Conservation (phyloP, 2,329 filamentous ascomycete species). For the Nemania abortiva region DNA sequence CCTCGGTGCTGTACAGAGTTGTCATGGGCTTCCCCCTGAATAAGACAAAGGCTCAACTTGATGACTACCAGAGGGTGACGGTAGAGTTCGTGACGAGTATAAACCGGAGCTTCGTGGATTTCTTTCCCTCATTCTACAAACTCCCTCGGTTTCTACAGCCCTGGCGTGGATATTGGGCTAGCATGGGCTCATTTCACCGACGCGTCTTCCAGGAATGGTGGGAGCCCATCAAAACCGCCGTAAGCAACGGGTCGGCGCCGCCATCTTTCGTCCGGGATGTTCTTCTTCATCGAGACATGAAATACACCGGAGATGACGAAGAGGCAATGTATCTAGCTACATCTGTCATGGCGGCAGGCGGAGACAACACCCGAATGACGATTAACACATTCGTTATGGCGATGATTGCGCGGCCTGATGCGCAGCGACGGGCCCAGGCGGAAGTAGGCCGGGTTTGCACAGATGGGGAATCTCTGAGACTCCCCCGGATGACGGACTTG, state of each 20-base stretch:
- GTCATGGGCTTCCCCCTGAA: constrained; percentile 48
- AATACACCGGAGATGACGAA: constrained; percentile 49
- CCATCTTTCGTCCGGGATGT: constrained; percentile 51
- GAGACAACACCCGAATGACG: constrained; percentile 51
- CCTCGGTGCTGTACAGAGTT: constrained; percentile 52
- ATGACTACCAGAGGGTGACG: constrained; percentile 49
- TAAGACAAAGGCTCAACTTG: constrained; percentile 49
- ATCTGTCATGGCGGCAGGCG: constrained; percentile 52
- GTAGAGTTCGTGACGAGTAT: constrained; percentile 49
- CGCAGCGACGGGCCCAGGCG: constrained; percentile 17
- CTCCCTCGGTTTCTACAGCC: constrained; percentile 48
- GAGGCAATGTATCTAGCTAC: constrained; percentile 55
- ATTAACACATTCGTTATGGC: constrained; percentile 54
- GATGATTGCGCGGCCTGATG: constrained; percentile 38
- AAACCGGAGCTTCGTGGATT: constrained; percentile 34
- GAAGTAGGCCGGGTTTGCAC: constrained; percentile 33
- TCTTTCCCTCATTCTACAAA: constrained; percentile 30
- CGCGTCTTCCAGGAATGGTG: constrained; percentile 49
- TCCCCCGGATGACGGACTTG: constrained; percentile 42
- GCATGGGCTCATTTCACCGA: constrained; percentile 46
- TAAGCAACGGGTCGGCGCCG: constrained; percentile 43
- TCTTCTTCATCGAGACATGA: constrained; percentile 37
- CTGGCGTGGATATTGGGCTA: constrained; percentile 46
- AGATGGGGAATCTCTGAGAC: constrained; percentile 24
- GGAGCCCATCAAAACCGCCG: constrained; percentile 42